A percentile compares a stretch with the other conserved stretches of the same genome.
Conservation (phyloP, 768 basidiomycete species). For the Suillus discolor region DNA sequence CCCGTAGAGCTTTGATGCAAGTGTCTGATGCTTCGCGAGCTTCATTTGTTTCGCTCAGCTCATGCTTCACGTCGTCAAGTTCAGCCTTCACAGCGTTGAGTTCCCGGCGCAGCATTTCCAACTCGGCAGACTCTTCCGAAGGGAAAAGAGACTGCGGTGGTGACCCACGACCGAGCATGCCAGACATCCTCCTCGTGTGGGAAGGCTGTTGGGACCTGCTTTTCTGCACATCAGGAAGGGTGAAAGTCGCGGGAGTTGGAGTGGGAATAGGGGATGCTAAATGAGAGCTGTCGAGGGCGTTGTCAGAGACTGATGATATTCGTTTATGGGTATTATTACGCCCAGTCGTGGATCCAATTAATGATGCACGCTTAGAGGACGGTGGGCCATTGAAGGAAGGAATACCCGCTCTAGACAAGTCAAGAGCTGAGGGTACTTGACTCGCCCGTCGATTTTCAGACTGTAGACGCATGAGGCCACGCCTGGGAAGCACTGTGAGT, state of each 20-base stretch:
- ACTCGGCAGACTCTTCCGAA: constrained; percentile 41
- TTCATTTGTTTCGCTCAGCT: constrained; percentile 78
- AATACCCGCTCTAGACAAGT: constrained; percentile 53
- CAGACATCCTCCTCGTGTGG: constrained; percentile 47
- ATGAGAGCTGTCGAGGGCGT: constrained; percentile 33
- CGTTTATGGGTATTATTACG: constrained; percentile 62
- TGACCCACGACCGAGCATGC: constrained; percentile 53
- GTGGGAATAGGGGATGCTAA: constrained; percentile 37
- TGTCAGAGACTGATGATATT: constrained; percentile 73
- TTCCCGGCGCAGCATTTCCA: constrained; percentile 64
- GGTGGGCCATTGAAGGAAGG: constrained; percentile 44
- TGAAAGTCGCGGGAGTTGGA: constrained; percentile 37
- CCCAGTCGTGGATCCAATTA: constrained; percentile 55
- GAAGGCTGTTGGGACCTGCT: constrained; percentile 26
- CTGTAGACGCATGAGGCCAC: constrained; percentile 86
- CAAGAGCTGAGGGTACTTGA: constrained; percentile 50
- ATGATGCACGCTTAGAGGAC: constrained; percentile 72
- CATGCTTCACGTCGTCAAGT: constrained; percentile 63
- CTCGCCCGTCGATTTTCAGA: constrained; percentile 72
- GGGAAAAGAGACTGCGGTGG: constrained; percentile 42
- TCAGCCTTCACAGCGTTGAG: constrained; percentile 56
- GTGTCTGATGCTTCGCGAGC: constrained; percentile 86
- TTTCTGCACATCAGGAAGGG: constrained; percentile 28
- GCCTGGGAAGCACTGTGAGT: constrained; percentile 44
- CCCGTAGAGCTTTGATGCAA: constrained; percentile 79